These are phyloP conservation scores for Platanthera zijinensis DNA, from an alignment of 106 monocot species.

Conservation along the genomic window DNA sequence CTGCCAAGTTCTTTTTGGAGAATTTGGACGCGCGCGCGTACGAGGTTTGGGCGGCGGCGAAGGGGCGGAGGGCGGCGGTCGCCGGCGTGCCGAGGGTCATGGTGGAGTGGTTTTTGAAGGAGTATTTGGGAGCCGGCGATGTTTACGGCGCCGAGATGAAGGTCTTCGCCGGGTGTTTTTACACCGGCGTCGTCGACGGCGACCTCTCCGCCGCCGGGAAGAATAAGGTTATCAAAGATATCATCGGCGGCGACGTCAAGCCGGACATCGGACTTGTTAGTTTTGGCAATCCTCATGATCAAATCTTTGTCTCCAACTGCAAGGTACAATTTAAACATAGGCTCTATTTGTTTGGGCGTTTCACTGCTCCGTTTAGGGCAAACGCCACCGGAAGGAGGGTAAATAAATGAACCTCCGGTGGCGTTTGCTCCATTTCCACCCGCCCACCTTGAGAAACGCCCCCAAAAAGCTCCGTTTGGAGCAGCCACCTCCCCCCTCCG, in stretches of 20 bases:
- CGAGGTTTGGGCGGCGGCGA: constrained; percentile 15
- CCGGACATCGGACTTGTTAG: constrained; percentile 40
- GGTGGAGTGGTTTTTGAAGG: constrained; percentile 63
- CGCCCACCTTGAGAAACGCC: no score
- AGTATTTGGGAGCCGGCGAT: constrained; percentile 31
- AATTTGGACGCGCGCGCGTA: constrained; percentile 36
- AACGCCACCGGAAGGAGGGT: no score
- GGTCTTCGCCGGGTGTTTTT: constrained; percentile 12
- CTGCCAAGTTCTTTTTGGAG: constrained; percentile 66
- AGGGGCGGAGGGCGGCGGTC: constrained; percentile 31
- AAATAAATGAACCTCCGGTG: no score
- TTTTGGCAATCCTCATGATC: constrained; percentile 21
- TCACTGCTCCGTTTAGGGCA: no score
- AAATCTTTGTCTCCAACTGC: constrained; percentile 34
- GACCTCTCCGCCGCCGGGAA: background rate
- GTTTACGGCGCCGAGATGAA: constrained; percentile 48
- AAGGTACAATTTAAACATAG: constrained; percentile 25
- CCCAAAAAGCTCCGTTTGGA: no score
- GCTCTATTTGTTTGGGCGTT: no score
- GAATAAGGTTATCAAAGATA: constrained; percentile 16
- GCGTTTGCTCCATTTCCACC: no score
- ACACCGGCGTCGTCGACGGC: constrained; percentile 30
- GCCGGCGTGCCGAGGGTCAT: constrained; percentile 49
- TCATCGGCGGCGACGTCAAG: constrained; percentile 26
- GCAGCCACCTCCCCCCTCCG: no score